phyloP scores from a whole-genome alignment of 2,329 filamentous ascomycete genomes.

The Blastomyces parvus region DNA sequence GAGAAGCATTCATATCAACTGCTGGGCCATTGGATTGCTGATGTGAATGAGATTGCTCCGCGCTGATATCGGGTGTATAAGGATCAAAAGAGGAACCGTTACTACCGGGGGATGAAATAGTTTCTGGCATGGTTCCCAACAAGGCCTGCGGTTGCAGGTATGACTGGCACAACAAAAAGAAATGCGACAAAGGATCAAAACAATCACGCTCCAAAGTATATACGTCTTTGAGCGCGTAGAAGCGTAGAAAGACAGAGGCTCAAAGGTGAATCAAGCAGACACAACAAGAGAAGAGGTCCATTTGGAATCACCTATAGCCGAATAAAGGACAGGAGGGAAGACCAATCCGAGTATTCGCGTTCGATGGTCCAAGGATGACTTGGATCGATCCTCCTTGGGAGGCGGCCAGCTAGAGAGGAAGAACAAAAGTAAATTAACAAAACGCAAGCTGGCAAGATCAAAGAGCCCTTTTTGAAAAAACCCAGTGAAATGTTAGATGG shows the following conservation, averaged over 20 bases:
- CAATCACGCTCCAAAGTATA: constrained; percentile 4
- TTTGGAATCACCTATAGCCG: constrained; percentile 4
- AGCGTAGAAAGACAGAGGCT: constrained; percentile 3
- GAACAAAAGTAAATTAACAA: background rate
- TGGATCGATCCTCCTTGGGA: background rate
- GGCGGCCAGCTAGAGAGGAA: background rate
- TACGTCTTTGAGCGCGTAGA: constrained; percentile 5
- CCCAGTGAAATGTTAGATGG: background rate
- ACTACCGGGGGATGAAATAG: constrained; percentile 12
- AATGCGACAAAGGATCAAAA: constrained; percentile 7
- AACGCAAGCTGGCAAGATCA: constrained; percentile 1
- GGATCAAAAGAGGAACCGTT: constrained; percentile 17
- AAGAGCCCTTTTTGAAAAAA: background rate
- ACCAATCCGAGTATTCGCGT: constrained; percentile 2
- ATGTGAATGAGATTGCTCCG: background rate
- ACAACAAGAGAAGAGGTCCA: constrained; percentile 6
- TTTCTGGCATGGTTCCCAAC: constrained; percentile 14
- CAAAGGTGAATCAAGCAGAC: constrained; percentile 7
- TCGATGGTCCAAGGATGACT: constrained; percentile 1
- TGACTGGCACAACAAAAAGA: constrained; percentile 7
- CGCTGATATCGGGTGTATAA: constrained; percentile 11
- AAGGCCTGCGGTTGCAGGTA: constrained; percentile 8
- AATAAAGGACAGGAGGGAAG: background rate
- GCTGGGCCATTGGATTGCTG: background rate
- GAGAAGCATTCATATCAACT: constrained; percentile 1